A percentile compares a stretch with the other conserved stretches of the same genome.
Evolutionary conservation across 192 early-diverging fungal genomes (phyloP).

Genomic region (Coemansia sp.): DNA sequence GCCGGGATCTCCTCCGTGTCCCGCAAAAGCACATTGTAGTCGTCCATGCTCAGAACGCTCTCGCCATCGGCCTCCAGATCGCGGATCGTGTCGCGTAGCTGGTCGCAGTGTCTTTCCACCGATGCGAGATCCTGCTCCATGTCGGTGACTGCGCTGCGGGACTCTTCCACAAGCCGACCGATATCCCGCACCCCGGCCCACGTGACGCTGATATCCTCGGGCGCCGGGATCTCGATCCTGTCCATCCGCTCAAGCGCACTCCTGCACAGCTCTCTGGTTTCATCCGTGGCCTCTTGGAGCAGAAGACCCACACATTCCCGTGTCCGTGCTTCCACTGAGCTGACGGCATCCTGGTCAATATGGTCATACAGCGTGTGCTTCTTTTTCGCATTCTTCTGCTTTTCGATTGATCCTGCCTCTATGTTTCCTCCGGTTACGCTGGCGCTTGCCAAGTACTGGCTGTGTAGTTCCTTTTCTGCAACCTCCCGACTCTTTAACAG

Average conservation of each 20-base stretch:
- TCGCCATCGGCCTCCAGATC: slow-evolving; percentile 45
- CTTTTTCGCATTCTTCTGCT: not conserved
- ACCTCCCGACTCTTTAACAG: slow-evolving; percentile 48
- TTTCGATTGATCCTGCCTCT: not conserved
- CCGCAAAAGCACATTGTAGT: slow-evolving; percentile 49
- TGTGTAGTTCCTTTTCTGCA: slow-evolving; percentile 41
- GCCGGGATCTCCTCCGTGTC: slow-evolving; percentile 49
- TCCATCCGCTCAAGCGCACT: slow-evolving; percentile 18
- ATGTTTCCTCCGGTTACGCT: not conserved
- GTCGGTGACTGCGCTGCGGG: slow-evolving; percentile 25
- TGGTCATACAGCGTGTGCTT: slow-evolving; percentile 54
- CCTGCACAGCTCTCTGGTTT: slow-evolving; percentile 15
- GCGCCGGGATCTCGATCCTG: slow-evolving; percentile 16
- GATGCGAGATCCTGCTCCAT: slow-evolving; percentile 44
- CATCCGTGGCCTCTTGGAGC: not conserved
- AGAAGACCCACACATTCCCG: slow-evolving; percentile 28
- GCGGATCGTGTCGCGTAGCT: slow-evolving; percentile 46
- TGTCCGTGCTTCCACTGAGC: slow-evolving; percentile 17
- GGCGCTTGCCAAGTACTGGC: slow-evolving; percentile 15
- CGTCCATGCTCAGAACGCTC: slow-evolving; percentile 42
- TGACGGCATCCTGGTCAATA: slow-evolving; percentile 53
- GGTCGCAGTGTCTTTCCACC: slow-evolving; percentile 50
- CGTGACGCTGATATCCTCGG: slow-evolving; percentile 52
- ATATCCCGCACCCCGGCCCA: slow-evolving; percentile 42
- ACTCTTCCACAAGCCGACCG: slow-evolving; percentile 36